Base-by-base conservation (phyloP, 1,284 basidiomycete species). In the Naganishia cerealis region DNA sequence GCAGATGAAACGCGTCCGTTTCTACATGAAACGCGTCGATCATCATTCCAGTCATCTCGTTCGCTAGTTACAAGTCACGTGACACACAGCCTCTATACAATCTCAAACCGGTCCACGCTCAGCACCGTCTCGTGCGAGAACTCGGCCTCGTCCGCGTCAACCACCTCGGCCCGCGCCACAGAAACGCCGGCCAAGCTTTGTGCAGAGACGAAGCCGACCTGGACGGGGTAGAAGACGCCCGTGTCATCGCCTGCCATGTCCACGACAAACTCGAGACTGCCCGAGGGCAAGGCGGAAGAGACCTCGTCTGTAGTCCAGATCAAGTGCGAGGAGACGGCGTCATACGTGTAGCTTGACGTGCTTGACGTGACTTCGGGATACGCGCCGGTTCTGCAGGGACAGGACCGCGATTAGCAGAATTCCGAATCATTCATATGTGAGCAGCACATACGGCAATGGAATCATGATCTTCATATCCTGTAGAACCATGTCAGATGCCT, bases 161-260 rank as follows among this genome's bases (percentile, higher is more conserved):
- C 81, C 67, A 84, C 83, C 12, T 83, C 84, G 38, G 90, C 87
- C 56, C 80, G 82, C 0, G 82, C 84, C 7, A 86, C 81, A 50
- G 82, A 83, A 40, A 94, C 83, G 56, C 90, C 89, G 0, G 88
- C 87, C 67, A 94, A 79, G 73, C 88, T 91, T 24, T 90, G 90
- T 70, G 88, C 84, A 4, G 87, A 89, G 59, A 90, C 86, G 77
- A 98, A 97, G 15, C 85, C 82, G 10, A 96, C 89, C 52, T 85
- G 84, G 70, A 98, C 91, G 6, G 95, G 95, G 90, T 97, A 99
- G 84, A 97, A 95, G 13, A 86, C 86, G 18, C 87, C 88, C 0
- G 85, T 81, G 72, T 95, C 92, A 72, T 93, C 91, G 26, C 77
- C 77, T 3, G 92, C 91, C 36, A 87, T 88, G 62, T 92, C 87